Conservation (phyloP, 148 eudicot genomes). For the Rhododendron vialii region DNA sequence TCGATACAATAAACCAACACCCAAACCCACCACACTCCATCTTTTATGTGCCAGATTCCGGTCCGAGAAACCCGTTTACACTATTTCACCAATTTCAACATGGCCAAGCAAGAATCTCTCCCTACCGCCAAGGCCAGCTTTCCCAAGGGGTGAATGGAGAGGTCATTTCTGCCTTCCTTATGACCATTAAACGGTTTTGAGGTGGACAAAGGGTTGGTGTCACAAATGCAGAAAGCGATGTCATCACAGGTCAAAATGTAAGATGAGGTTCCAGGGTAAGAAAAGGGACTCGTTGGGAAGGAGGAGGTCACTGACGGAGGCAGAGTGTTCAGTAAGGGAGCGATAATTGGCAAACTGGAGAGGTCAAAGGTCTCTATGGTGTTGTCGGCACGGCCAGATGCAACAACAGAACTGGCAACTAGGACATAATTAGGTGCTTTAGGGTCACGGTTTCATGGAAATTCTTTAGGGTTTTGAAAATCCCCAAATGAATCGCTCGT, state of each 20-base stretch:
- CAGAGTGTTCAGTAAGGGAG: constrained; percentile 48
- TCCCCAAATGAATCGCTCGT: constrained; percentile 83
- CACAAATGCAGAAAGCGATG: constrained; percentile 60
- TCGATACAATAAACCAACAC: neutral
- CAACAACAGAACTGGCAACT: constrained; percentile 59
- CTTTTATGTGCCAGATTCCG: neutral
- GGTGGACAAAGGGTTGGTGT: constrained; percentile 61
- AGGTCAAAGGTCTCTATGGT: constrained; percentile 83
- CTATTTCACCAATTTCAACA: constrained; percentile 68
- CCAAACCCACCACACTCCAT: neutral
- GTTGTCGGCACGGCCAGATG: constrained; percentile 70
- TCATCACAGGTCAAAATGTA: constrained; percentile 40
- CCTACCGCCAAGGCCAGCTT: constrained; percentile 61
- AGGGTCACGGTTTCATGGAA: constrained; percentile 40
- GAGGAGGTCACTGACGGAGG: constrained; percentile 50
- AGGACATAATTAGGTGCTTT: constrained; percentile 61
- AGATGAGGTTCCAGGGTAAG: constrained; percentile 60
- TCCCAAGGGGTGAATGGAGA: constrained; percentile 70
- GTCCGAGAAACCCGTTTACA: neutral
- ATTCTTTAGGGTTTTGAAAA: constrained; percentile 51
- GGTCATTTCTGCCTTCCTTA: constrained; percentile 43
- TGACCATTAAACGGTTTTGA: constrained; percentile 50
- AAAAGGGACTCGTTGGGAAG: constrained; percentile 46
- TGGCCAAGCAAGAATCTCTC: constrained; percentile 57
- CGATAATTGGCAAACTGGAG: constrained; percentile 62